These are phyloP conservation scores for Inonotus hispidus DNA, from an alignment of 1,284 basidiomycete species.

Conservation along the genomic window DNA sequence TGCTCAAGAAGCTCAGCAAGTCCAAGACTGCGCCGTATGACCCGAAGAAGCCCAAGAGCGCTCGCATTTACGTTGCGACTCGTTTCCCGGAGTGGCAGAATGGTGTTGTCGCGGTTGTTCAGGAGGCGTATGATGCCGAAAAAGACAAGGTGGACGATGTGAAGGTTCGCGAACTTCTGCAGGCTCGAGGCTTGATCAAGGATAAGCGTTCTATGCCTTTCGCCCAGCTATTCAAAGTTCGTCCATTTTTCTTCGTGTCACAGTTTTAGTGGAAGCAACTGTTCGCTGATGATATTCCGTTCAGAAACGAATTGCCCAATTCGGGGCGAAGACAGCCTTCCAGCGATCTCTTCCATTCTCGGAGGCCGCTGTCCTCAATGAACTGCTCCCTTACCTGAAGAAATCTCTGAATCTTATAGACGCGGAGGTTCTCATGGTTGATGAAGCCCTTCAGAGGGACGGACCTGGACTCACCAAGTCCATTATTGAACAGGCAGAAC, in stretches of 20 bases:
- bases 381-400: constrained; percentile 80
- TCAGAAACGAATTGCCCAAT: constrained; percentile 80
- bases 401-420: constrained; percentile 74
- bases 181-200: constrained; percentile 81
- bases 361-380: constrained; percentile 72
- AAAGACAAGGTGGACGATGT: constrained; percentile 78
- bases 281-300: not conserved
- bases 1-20: constrained; percentile 75
- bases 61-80: constrained; percentile 86
- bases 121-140: constrained; percentile 59
- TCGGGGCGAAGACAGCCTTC: constrained; percentile 79
- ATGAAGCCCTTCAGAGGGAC: constrained; percentile 60
- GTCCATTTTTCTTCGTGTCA: constrained; percentile 18
- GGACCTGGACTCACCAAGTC: constrained; percentile 53
- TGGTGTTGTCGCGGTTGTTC: constrained; percentile 70
- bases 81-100: constrained; percentile 95
- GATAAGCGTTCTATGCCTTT: constrained; percentile 98
- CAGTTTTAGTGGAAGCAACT: not conserved
- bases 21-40: constrained; percentile 64
- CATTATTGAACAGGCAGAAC: constrained; percentile 84
- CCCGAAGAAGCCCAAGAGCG: constrained; percentile 79
- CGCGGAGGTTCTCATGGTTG: constrained; percentile 65
- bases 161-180: constrained; percentile 69
- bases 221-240: constrained; percentile 85
- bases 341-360: constrained; percentile 85